A percentile compares a stretch with the other conserved stretches of the same genome.
phyloP scores from a whole-genome alignment of 1,284 basidiomycete genomes.

The Ganoderma boninense region DNA sequence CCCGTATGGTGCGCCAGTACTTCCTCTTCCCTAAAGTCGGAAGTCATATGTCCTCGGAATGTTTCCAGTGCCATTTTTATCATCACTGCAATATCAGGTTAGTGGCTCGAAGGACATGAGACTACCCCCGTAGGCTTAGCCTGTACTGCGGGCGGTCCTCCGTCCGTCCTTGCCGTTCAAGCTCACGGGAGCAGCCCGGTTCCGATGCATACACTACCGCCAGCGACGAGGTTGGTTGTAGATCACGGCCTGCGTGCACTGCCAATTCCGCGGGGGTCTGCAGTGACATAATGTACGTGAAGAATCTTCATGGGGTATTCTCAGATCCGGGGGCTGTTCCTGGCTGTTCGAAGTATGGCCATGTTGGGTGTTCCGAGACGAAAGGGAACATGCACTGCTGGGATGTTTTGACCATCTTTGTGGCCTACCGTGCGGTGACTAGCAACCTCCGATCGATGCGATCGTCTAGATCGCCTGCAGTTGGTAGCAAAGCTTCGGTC shows the following conservation, averaged over 20 bases:
- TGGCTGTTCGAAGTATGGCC: neutral
- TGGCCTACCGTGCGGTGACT: neutral
- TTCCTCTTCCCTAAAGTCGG: neutral
- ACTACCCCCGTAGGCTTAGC: neutral
- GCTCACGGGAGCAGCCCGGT: neutral
- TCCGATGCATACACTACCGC: neutral
- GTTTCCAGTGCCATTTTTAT: neutral
- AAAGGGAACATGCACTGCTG: neutral
- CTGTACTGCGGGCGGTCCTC: neutral
- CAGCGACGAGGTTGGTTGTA: neutral
- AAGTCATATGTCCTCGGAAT: neutral
- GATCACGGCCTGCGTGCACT: neutral
- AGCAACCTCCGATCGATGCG: neutral
- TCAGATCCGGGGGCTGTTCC: neutral
- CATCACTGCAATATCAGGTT: neutral
- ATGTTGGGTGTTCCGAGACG: neutral
- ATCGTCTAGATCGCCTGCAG: neutral
- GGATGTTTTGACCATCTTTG: neutral
- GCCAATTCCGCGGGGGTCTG: neutral
- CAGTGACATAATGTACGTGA: neutral
- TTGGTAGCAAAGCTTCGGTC: neutral
- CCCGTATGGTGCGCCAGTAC: neutral
- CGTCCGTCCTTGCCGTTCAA: neutral
- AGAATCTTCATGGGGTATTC: neutral
- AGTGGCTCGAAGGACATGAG: neutral